Evolutionary conservation across 306 rosid genomes (phyloP).

Genomic region (Lablab purpureus): DNA sequence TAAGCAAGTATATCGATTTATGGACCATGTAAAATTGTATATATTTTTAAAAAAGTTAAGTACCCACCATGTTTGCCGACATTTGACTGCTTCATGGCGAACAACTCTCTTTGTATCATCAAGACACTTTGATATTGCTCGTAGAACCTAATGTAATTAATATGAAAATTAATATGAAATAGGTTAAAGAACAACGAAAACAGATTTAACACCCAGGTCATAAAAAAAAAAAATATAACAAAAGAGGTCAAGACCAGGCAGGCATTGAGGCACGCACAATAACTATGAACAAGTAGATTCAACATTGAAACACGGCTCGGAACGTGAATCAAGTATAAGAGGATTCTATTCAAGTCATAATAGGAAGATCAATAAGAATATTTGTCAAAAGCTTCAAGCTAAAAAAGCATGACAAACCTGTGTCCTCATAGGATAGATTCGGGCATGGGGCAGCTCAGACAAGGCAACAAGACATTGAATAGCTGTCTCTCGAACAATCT

Average conservation of each 20-base stretch:
- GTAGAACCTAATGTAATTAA: slow-evolving; percentile 63
- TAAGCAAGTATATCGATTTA: neutral
- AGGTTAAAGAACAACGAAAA: slow-evolving; percentile 2
- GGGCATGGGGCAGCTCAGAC: slow-evolving; percentile 79
- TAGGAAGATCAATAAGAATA: neutral
- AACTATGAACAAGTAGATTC: slow-evolving; percentile 14
- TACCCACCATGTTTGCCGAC: slow-evolving; percentile 87
- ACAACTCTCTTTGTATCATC: slow-evolving; percentile 82
- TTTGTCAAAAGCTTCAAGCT: slow-evolving; percentile 30
- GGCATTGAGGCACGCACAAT: neutral
- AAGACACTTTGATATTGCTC: slow-evolving; percentile 64
- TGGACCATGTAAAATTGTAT: slow-evolving; percentile 3
- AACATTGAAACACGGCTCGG: slow-evolving; percentile 18
- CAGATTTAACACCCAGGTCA: slow-evolving; percentile 8
- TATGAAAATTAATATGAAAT: slow-evolving; percentile 33
- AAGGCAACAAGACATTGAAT: slow-evolving; percentile 85
- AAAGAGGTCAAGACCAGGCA: neutral
- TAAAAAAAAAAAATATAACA: neutral
- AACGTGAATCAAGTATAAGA: slow-evolving; percentile 8
- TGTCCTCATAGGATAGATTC: slow-evolving; percentile 83
- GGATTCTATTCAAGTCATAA: neutral
- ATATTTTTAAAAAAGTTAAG: neutral
- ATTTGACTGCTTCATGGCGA: slow-evolving; percentile 88
- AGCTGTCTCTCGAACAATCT: slow-evolving; percentile 97
- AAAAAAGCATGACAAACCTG: slow-evolving; percentile 64